These are phyloP conservation scores for Trypanosoma boissoni DNA, from an alignment of 208 protist species.

Conservation along the genomic window DNA sequence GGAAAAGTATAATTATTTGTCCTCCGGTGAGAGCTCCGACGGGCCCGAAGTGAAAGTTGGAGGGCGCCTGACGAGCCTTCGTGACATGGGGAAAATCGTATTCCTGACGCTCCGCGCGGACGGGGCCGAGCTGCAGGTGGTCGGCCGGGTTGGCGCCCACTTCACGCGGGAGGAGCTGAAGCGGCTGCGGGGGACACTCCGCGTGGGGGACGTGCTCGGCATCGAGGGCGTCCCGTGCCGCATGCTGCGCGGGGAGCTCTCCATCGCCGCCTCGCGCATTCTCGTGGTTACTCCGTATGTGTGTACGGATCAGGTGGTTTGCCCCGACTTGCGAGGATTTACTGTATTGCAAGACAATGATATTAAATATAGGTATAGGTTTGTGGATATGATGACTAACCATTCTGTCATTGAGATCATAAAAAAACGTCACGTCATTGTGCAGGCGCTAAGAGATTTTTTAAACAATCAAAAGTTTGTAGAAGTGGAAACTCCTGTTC, in stretches of 20 bases:
- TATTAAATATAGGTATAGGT: conserved; percentile 85
- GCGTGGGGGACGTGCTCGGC: conserved; percentile 85
- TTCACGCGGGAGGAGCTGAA: conserved; percentile 57
- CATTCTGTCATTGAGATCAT: conserved; percentile 40
- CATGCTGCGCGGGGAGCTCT: conserved; percentile 84
- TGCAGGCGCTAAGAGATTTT: conserved; percentile 63
- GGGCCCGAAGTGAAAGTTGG: conserved; percentile 38
- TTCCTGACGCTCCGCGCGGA: conserved; percentile 75
- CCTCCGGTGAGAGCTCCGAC: conserved; percentile 24
- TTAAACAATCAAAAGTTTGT: conserved; percentile 75
- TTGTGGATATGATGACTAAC: conserved; percentile 88
- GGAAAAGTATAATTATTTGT: conserved; percentile 37
- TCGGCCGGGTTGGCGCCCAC: conserved; percentile 47
- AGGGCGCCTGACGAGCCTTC: conserved; percentile 64
- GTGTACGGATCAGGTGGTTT: conserved; percentile 80
- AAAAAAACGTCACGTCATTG: conserved; percentile 57
- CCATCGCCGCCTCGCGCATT: conserved; percentile 52
- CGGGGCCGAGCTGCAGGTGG: conserved; percentile 64
- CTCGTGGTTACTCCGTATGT: conserved; percentile 78
- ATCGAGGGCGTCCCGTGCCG: conserved; percentile 68
- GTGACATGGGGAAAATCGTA: conserved; percentile 84
- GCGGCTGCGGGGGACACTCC: conserved; percentile 39
- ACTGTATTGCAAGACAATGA: conserved; percentile 64
- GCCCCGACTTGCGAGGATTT: conserved; percentile 73
- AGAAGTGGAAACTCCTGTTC: conserved; percentile 95